phyloP scores from a whole-genome alignment of 768 basidiomycete genomes.

The Cystofilobasidium bisporidii region DNA sequence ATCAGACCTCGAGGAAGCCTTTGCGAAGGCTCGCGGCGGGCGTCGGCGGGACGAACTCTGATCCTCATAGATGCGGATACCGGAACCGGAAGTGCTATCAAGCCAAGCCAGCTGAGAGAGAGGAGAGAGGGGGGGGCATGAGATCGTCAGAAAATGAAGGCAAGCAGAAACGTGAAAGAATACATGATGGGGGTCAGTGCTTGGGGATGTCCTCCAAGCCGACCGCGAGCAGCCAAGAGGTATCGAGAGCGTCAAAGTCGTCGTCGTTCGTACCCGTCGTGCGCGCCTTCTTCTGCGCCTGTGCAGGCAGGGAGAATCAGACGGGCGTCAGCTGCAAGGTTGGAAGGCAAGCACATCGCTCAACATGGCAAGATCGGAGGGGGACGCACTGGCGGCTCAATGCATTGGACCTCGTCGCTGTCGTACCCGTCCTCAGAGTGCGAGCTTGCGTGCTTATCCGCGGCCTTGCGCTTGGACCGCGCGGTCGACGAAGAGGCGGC shows the following conservation, averaged over 20 bases:
- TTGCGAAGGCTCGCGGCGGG: slow-evolving; percentile 18
- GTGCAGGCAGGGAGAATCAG: not conserved
- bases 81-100: no score
- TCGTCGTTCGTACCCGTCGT: not conserved
- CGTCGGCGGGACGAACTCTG: slow-evolving; percentile 24
- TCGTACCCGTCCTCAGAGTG: not conserved
- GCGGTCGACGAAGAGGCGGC: no score
- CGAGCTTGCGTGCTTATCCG: not conserved
- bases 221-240: not conserved
- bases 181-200: no score
- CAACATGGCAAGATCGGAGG: not conserved
- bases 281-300: not conserved
- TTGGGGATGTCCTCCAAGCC: not conserved
- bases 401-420: not conserved
- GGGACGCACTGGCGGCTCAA: not conserved
- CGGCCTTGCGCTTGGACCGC: not conserved
- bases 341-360: no score
- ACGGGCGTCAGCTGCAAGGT: no score
- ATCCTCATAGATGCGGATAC: slow-evolving; percentile 9
- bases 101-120: no score
- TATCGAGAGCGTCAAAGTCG: slow-evolving; percentile 3
- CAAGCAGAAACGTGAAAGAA: no score
- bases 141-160: not conserved
- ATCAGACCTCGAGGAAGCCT: slow-evolving; percentile 23
- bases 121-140: not conserved